Base-by-base conservation (phyloP, 164 flowering plant genomes). In the Umbellularia californica region DNA sequence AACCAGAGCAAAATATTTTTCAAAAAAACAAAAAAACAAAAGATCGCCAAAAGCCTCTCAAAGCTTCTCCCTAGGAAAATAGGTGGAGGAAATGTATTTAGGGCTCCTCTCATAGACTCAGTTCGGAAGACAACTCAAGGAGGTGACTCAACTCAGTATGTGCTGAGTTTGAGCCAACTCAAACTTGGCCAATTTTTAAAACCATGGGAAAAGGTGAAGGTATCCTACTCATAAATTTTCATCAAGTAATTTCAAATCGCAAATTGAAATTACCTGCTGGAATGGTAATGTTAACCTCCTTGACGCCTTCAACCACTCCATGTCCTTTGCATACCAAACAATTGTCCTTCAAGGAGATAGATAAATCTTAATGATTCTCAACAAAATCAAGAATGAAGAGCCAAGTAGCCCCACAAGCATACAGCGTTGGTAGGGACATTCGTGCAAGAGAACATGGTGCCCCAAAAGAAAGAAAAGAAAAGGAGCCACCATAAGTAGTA, bases 231-330 rank as follows among this genome's bases (percentile, higher is more conserved):
- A 25, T n/a, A 20, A 47, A 58, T 69, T 10, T n/a, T 22, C 58
- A 69, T 17, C 66, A 19, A 71, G 24, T 58, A 20, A 19, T 52
- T 73, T 65, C 58, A 74, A 11, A 27, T 41, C 28, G 3, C 20
- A n/a, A 41, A 70, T 50, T 24, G 52, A 69, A 28, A 82, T 72
- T 80, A 95, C 99, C 99, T 85, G 92, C 89, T 62, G 99, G 99
- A 76, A 95, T 82, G 50, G 91, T 81, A 78, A 92, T 88, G 75
- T 77, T 78, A 72, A 90, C 88, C 69, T 86, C 85, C 82, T 88
- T 95, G 64, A 86, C 80, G 67, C 90, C 97, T 82, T 89, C 81
- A 78, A 87, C 85, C 17, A 86, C 88, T 66, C 99, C 98, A 33
- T 85, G 80, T 79, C 97, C 97, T 80, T 72, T 72, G 78, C 97